Evolutionary conservation across 805 yeast genomes (phyloP), one percentile per base, ranked within the genome.

Genomic region (Danielia reshetovae): DNA sequence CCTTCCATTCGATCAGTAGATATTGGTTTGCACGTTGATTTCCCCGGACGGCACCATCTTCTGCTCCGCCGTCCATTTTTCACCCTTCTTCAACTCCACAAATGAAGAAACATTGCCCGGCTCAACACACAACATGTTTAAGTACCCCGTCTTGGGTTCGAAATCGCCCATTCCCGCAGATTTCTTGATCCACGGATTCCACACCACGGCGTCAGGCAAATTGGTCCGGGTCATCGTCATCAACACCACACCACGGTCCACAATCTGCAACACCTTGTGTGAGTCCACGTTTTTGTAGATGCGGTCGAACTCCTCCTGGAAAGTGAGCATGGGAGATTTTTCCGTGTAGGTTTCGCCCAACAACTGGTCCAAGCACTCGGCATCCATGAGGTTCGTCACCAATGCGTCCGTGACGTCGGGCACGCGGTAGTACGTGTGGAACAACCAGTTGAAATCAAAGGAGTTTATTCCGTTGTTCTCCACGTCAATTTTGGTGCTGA

Each of bases 101-200:
- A 84, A 82, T 30, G 80, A 78, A 38, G 75, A 71, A 25, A 93
- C 97, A 47, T 80, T 72, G 27, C 98, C 98, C 2, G 96, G 94
- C 61, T 93, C 98, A 38, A 93, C 75, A 63, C 98, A 93, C 38
- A 93, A 77, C 97, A 93, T 90, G 29, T 81, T 69, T 46, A 78
- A 72, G 67, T 70, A 93, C 5, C 96, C 97, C 35, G 62, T 59
- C 56, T 85, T 86, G 32, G 97, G 98, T 49, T 71, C 74, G 52
- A 90, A 93, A 62, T 93, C 98, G 27, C 69, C 80, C 90, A 93
- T 85, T 2, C 82, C 80, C 16, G 64, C 68, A n/a, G 93, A 76
- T 58, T 84, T 85, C 37, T 82, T 73, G 46, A 75, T 68, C 98
- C 97, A 93, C 24, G 98, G 98, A 60, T 93, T 93, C 98, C 98